Evolutionary conservation across 2,329 filamentous ascomycete genomes (phyloP), one percentile per base, ranked within the genome.

Genomic region (Botrytis squamosa): DNA sequence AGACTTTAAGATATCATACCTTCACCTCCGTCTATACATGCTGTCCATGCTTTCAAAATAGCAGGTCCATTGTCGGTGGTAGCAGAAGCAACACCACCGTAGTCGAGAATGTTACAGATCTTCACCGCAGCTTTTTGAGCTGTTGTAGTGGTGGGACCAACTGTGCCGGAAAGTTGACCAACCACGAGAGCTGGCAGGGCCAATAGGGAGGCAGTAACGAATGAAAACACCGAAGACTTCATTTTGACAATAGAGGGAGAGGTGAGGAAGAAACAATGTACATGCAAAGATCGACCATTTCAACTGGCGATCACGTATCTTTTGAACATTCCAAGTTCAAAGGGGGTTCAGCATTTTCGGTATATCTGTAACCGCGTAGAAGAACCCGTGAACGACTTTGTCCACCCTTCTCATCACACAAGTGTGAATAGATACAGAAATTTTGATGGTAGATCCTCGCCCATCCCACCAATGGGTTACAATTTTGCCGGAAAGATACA

Each of bases 31-130:
- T 80, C 75, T 70, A 83, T 84, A 80, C 85, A 87, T 16, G 82
- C 84, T 10, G 79, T 81, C 75, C 83, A 86, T 1, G 85, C 85
- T 44, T 80, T 78, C 1, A 80, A 80, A 33, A 86, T 81, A 16
- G 85, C 82, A 20, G 82, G 80, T 4, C 84, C 84, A 63, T 86
- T 79, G 76, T 86, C 85, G 1, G 84, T 85, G 18, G 81, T 80
- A 70, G 83, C 83, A 75, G 85, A 84, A 3, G 84, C 84, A 38
- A 81, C 82, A n/a, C 81, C 85, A 16, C 85, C 85, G 76, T 86
- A 86, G 64, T 82, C 76, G 64, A 84, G 81, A 62, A 87, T 84
- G 77, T 84, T 84, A 79, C 85, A 87, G 14, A 82, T 67, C 72
- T 78, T 78, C 10, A n/a, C 73, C 12, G 76, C 75, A 16, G 72